These are phyloP conservation scores for Suhomyces sp. DNA, from an alignment of 805 yeast species.

Conservation along the genomic window DNA sequence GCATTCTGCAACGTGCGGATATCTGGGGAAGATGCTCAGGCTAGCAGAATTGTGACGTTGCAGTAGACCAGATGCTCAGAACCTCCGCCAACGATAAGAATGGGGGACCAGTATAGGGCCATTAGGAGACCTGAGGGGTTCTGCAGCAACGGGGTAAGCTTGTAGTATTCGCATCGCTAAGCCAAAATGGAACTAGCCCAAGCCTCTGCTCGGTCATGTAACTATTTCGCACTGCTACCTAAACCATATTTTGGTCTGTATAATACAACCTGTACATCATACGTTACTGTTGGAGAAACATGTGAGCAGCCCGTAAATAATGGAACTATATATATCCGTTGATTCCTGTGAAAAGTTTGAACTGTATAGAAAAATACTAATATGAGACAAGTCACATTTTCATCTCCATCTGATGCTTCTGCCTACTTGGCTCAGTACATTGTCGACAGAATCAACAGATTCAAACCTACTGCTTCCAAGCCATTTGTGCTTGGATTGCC, in stretches of 20 bases:
- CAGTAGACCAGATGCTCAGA: neutral
- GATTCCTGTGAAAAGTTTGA: neutral
- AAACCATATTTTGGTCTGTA: neutral
- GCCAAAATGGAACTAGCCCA: neutral
- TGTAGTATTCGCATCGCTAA: neutral
- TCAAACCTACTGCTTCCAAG: slow-evolving; percentile 40
- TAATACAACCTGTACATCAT: neutral
- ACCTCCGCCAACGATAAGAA: neutral
- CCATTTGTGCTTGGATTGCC: slow-evolving; percentile 60
- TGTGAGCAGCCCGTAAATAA: neutral
- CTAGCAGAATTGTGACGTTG: neutral
- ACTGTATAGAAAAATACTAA: neutral
- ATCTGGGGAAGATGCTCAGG: neutral
- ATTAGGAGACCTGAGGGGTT: neutral
- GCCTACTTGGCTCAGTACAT: slow-evolving; percentile 45
- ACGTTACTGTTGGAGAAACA: neutral
- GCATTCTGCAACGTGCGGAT: slow-evolving; percentile 1
- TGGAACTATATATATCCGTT: neutral
- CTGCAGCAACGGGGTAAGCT: neutral
- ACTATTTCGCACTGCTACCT: neutral
- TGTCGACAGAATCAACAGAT: slow-evolving; percentile 40
- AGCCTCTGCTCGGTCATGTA: neutral
- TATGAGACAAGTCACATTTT: slow-evolving; percentile 36
- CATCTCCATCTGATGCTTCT: slow-evolving; percentile 40
- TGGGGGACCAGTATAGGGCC: neutral